Conservation (phyloP, 208 protist genomes). For the Trypanosoma brucei region DNA sequence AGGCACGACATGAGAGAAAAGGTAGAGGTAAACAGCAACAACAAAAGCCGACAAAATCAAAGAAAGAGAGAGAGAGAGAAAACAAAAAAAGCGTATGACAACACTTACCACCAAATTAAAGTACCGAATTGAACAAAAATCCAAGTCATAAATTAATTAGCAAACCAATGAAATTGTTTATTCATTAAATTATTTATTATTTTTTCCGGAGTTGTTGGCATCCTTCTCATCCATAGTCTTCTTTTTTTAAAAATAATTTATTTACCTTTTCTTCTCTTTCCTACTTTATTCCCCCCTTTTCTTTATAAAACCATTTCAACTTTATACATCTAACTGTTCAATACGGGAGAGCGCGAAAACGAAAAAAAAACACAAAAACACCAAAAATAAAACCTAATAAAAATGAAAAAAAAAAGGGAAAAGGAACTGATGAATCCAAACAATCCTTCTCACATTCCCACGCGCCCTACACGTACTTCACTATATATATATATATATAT, state of each 20-base stretch:
- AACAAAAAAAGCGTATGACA: not conserved
- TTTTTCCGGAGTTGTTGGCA: not conserved
- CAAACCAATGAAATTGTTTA: not conserved
- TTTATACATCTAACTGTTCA: too few species aligned
- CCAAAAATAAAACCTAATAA: conserved; percentile 4
- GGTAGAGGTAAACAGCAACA: not conserved
- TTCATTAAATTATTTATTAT: not conserved
- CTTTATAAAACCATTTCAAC: not conserved
- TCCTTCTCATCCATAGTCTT: not conserved
- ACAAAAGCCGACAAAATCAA: not conserved
- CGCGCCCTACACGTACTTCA: too few species aligned
- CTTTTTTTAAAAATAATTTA: not conserved
- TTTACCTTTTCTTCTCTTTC: conserved; percentile 22
- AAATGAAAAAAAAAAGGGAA: conserved; percentile 2
- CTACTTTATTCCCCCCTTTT: conserved; percentile 12
- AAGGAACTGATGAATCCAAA: conserved; percentile 1
- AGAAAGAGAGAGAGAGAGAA: not conserved
- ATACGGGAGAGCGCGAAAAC: conserved; percentile 1
- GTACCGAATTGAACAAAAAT: not conserved
- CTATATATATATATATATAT: too few species aligned
- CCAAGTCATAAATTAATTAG: not conserved
- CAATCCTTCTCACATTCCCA: not conserved
- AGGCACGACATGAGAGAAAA: not conserved
- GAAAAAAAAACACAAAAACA: conserved; percentile 12
- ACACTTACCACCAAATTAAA: not conserved